Evolutionary conservation across 1,284 basidiomycete genomes (phyloP).

Genomic region (Tylopilus orsonianus): DNA sequence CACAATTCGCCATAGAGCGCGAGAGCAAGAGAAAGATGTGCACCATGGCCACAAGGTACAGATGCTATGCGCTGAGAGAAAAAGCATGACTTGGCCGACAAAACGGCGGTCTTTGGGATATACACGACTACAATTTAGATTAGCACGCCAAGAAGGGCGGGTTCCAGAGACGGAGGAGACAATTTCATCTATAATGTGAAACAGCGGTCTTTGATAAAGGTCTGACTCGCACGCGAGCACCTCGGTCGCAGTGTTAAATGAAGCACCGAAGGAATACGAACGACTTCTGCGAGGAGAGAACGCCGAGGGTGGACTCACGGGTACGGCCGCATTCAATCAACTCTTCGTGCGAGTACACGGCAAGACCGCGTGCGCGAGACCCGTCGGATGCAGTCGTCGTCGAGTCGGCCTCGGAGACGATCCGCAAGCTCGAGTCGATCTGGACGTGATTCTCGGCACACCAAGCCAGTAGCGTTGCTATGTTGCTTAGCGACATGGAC

Average conservation of each 20-base stretch:
- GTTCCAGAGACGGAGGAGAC: too few relatives aligned
- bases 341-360: slow-evolving; percentile 40
- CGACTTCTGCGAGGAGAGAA: slow-evolving; percentile 7
- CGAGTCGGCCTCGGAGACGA: slow-evolving; percentile 24
- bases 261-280: slow-evolving; percentile 2
- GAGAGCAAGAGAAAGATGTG: slow-evolving; percentile 58
- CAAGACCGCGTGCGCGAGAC: slow-evolving; percentile 34
- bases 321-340: slow-evolving; percentile 40
- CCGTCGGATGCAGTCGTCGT: slow-evolving; percentile 8
- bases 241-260: background rate
- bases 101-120: slow-evolving; percentile 64
- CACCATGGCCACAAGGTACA: slow-evolving; percentile 53
- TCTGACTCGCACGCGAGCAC: slow-evolving; percentile 1
- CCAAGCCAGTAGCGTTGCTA: slow-evolving; percentile 42
- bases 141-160: slow-evolving; percentile 10
- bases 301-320: slow-evolving; percentile 34
- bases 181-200: slow-evolving; percentile 4
- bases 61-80: slow-evolving; percentile 43
- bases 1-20: slow-evolving; percentile 67
- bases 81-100: slow-evolving; percentile 59
- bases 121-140: slow-evolving; percentile 51
- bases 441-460: slow-evolving; percentile 43
- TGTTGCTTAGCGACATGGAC: slow-evolving; percentile 21
- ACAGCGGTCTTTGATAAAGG: background rate
- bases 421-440: slow-evolving; percentile 46